phyloP scores from a whole-genome alignment of 352 stramenopile species.

The Elongisporangium undulatum region DNA sequence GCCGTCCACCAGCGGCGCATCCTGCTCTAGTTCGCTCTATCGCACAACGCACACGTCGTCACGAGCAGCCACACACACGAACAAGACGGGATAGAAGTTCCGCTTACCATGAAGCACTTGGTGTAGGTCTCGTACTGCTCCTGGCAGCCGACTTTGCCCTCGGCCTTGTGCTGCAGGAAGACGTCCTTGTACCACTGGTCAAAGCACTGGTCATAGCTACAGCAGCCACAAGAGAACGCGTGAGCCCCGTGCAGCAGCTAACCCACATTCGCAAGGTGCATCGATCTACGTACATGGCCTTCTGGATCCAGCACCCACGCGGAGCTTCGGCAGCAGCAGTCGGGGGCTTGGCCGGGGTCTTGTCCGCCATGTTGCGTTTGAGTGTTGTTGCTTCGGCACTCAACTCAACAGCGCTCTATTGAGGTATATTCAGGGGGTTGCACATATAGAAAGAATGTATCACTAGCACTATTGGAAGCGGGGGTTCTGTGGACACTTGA shows the following conservation, averaged over 20 bases:
- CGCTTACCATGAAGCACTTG: slow-evolving; percentile 60
- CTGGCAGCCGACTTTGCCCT: slow-evolving; percentile 67
- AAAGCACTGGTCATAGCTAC: slow-evolving; percentile 81
- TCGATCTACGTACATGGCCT: slow-evolving; percentile 46
- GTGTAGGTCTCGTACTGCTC: slow-evolving; percentile 79
- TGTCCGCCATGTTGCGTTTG: slow-evolving; percentile 12
- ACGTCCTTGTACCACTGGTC: slow-evolving; percentile 85
- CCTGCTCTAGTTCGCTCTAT: slow-evolving; percentile 62
- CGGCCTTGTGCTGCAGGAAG: slow-evolving; percentile 76
- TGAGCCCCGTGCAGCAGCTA: not conserved
- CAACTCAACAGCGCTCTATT: slow-evolving; percentile 13
- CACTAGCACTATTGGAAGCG: slow-evolving; percentile 10
- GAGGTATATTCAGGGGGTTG: not conserved
- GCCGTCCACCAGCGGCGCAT: slow-evolving; percentile 46
- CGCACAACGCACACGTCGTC: slow-evolving; percentile 3
- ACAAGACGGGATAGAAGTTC: too few relatives aligned
- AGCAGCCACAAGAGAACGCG: not conserved
- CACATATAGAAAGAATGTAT: slow-evolving; percentile 1
- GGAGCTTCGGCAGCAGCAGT: slow-evolving; percentile 21
- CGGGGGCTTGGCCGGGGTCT: not conserved
- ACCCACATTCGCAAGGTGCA: too few relatives aligned
- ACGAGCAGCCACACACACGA: not conserved
- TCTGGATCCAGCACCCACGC: slow-evolving; percentile 64
- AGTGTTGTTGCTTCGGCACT: not conserved
- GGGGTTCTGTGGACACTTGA: not conserved